These are phyloP conservation scores for Naegleria gruberi DNA, from an alignment of 208 protist species.

Conservation along the genomic window DNA sequence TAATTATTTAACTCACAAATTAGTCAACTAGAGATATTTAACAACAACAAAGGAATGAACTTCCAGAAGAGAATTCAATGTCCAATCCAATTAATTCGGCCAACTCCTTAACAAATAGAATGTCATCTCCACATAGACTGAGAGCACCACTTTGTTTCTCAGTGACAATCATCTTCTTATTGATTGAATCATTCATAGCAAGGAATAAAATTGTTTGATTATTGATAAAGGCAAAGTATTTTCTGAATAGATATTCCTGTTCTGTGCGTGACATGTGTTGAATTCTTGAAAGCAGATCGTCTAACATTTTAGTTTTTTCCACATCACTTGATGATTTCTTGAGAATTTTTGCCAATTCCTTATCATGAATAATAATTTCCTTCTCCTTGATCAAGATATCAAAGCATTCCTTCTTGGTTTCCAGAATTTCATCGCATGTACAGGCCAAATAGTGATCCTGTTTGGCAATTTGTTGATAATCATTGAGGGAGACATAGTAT, in stretches of 20 bases:
- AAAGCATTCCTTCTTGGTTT: not conserved
- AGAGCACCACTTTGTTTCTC: not conserved
- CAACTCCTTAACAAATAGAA: not conserved
- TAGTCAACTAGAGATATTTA: no score
- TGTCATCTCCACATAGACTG: not conserved
- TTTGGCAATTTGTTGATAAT: not conserved
- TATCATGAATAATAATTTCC: not conserved
- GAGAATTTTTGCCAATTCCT: not conserved
- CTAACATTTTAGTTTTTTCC: not conserved
- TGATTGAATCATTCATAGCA: not conserved
- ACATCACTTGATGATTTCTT: not conserved
- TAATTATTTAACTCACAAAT: no score
- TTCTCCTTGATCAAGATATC: not conserved
- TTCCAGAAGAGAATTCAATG: not conserved
- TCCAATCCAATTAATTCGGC: not conserved
- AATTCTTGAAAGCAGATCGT: not conserved
- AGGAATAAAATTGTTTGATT: not conserved
- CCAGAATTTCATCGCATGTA: not conserved
- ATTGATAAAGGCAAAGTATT: not conserved
- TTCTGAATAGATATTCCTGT: not conserved
- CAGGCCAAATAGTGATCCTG: not conserved
- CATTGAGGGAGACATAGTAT: not conserved
- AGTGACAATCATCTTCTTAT: not conserved
- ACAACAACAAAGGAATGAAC: not conserved
- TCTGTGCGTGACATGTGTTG: not conserved